These are phyloP conservation scores for Takakia lepidozioides DNA, from an alignment of 225 moss, liverwort and hornwort species.

Conservation along the genomic window DNA sequence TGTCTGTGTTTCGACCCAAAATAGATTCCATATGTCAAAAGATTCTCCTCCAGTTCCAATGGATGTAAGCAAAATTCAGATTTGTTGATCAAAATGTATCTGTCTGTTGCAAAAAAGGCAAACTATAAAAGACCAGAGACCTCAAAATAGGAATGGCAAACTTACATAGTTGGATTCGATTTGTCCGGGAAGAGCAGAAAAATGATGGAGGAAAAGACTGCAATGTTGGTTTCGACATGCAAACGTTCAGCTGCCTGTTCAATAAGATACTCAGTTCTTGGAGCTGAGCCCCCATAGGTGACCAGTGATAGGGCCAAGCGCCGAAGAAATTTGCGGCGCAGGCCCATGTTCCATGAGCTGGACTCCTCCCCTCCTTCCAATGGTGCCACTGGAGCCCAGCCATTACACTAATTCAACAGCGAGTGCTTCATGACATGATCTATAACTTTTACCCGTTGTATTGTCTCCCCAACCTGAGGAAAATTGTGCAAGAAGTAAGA, in stretches of 20 bases:
- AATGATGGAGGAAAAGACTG: conserved; percentile 36
- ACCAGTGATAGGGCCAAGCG: conserved; percentile 40
- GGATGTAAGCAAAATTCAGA: too few species aligned
- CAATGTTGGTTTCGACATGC: conserved; percentile 40
- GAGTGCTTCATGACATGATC: too few species aligned
- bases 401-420: too few species aligned
- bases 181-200: conserved; percentile 39
- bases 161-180: conserved; percentile 18
- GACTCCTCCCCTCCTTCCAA: conserved; percentile 34
- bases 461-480: too few species aligned
- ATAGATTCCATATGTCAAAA: neutral
- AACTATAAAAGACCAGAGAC: too few species aligned
- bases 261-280: conserved; percentile 61
- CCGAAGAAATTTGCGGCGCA: conserved; percentile 39
- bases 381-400: conserved; percentile 22
- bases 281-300: conserved; percentile 52
- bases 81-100: too few species aligned
- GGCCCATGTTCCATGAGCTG: conserved; percentile 8
- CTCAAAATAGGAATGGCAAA: neutral
- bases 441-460: too few species aligned
- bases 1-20: conserved; percentile 18
- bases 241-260: conserved; percentile 43
- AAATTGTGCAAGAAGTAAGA: too few species aligned
- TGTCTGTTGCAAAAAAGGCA: too few species aligned
- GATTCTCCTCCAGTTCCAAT: neutral